Base-by-base conservation (phyloP, 1,284 basidiomycete species). In the Cystobasidium slooffiae region DNA sequence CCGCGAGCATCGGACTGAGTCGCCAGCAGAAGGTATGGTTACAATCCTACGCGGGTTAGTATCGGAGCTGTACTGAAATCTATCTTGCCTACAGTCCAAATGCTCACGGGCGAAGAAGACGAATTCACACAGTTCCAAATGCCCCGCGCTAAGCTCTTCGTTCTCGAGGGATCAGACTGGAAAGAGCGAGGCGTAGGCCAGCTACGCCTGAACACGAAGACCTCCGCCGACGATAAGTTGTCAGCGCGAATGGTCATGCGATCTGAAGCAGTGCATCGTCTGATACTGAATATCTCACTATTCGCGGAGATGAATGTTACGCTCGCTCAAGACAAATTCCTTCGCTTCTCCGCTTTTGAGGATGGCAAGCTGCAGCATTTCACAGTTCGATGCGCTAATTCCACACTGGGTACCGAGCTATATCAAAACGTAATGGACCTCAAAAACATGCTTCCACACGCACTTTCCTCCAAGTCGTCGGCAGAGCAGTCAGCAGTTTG, bases 61-160 rank as follows among this genome's bases (percentile, higher is more conserved):
- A n/a, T 18, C 39, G 39, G 37, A 41, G 46, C 56, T 59, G 14
- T 58, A 39, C 39, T 46, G 39, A 31, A 31, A 31, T 5, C 8
- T 22, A 14, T 8, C n/a, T 3, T 22, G 1, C 44, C 6, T 66
- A 14, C 49, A 66, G 62, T 68, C 10, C 56, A 68, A 12, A 65
- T 66, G 47, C n/a, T 76, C 3, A 80, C 79, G 44, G 79, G 79
- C 9, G 79, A 80, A 58, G 79, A 80, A 70, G 72, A 73, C 39
- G 79, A 80, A 53, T 72, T 77, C 55, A 68, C 67, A 9, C 61
- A 79, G 55, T 79, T 77, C 61, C 68, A 63, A 37, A 74, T 78
- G 2, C 62, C 70, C 12, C 44, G 78, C 52, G 75, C 74, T 24
- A 80, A 79, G 68, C 64, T 80, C 63, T 80, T 68, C 47, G 77